These are phyloP conservation scores for Limonium bicolor DNA, from an alignment of 148 eudicot genomes.

Conservation along the genomic window DNA sequence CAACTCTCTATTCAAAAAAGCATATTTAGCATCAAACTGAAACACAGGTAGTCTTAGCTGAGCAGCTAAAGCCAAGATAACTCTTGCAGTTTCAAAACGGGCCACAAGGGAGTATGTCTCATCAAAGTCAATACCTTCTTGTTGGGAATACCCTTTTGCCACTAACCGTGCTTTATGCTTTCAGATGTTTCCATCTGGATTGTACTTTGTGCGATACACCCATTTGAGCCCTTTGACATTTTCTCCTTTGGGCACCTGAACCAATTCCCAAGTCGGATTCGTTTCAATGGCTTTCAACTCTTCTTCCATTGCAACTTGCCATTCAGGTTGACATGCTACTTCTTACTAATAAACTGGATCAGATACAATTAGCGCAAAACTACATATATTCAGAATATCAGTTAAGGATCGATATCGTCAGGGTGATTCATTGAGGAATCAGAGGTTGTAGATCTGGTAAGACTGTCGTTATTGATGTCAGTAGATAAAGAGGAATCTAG, in stretches of 20 bases:
- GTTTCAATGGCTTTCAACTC: slow-evolving; percentile 2
- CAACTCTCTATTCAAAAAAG: neutral
- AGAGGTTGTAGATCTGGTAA: too few relatives aligned
- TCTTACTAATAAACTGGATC: neutral
- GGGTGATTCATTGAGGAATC: too few relatives aligned
- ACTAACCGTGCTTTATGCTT: slow-evolving; percentile 6
- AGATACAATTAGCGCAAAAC: neutral
- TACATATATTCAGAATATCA: neutral
- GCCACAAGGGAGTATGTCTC: slow-evolving; percentile 1
- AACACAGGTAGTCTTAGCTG: neutral
- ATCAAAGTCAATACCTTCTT: slow-evolving; percentile 1
- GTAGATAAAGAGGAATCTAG: too few relatives aligned
- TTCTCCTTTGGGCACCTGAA: neutral
- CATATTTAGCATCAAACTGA: slow-evolving; percentile 1
- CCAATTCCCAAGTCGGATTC: slow-evolving; percentile 4
- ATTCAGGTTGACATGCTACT: neutral
- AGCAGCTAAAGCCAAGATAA: slow-evolving; percentile 1
- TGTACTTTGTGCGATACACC: neutral
- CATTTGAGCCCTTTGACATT: neutral
- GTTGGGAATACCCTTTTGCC: slow-evolving; percentile 6
- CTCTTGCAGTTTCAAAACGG: neutral
- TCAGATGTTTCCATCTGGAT: slow-evolving; percentile 1
- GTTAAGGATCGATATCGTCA: neutral
- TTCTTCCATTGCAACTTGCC: slow-evolving; percentile 2
- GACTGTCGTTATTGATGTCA: too few relatives aligned